Percentiles rank a stretch among this genome's conserved stretches.
Conservation (phyloP, 108 stramenopile species). For the Cyclostephanos tholiformis region DNA sequence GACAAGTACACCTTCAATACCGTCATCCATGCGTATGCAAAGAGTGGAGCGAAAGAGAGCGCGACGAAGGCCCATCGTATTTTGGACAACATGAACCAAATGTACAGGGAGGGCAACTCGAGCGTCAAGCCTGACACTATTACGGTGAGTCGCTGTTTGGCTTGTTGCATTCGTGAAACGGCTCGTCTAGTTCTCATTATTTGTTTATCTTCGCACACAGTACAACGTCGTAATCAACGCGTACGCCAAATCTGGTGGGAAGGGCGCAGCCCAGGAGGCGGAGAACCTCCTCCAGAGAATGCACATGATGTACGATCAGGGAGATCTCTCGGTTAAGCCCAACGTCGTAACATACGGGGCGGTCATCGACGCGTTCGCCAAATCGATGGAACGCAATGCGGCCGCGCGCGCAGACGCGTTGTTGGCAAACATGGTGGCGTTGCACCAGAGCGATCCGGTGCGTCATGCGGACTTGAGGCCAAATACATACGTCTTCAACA, state of each 20-base stretch:
- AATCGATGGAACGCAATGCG: constrained; percentile 73
- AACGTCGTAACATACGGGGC: constrained; percentile 70
- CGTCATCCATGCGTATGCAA: constrained; percentile 75
- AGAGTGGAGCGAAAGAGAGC: constrained; percentile 61
- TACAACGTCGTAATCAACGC: constrained; percentile 69
- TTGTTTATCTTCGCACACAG: constrained; percentile 4
- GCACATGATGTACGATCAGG: constrained; percentile 61
- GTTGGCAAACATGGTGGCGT: constrained; percentile 77
- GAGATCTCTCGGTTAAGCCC: constrained; percentile 66
- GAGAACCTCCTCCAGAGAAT: constrained; percentile 63
- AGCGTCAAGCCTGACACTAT: constrained; percentile 52
- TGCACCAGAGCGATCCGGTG: constrained; percentile 77
- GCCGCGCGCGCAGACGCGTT: constrained; percentile 79
- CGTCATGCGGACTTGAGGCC: constrained; percentile 72
- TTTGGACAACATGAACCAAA: constrained; percentile 67
- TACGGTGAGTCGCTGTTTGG: constrained; percentile 24
- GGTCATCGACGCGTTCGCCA: constrained; percentile 86
- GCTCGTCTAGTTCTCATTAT: not conserved
- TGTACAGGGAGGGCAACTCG: constrained; percentile 63
- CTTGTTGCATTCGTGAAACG: not conserved
- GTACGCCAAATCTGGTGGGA: constrained; percentile 65
- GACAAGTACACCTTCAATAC: constrained; percentile 87
- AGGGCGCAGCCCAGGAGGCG: constrained; percentile 59
- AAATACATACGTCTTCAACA: constrained; percentile 84
- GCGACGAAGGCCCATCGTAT: constrained; percentile 75